Evolutionary conservation across 805 yeast genomes (phyloP), one percentile per base, ranked within the genome.

Genomic region (Saturnispora mendoncae): DNA sequence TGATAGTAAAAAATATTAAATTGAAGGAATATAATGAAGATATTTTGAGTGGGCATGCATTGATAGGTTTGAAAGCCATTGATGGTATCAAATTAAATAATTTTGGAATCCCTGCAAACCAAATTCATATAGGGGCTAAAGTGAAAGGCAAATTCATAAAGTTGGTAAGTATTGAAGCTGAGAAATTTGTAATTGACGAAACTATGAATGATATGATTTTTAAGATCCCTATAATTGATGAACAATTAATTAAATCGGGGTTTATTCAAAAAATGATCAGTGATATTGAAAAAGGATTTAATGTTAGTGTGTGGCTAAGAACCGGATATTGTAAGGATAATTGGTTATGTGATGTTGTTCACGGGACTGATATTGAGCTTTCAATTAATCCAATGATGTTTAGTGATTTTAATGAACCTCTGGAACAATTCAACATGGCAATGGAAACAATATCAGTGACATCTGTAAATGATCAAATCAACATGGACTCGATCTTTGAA

Each of bases 271-370:
- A n/a, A 4, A 4, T 41, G 3, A 24, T 41, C 10, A 32, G 35
- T 30, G 29, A 26, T 12, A 13, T 34, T 9, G 18, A 19, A 15
- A 23, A 25, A 4, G 38, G 36, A 13, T 13, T 27, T 15, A 21
- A 21, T 9, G 17, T 27, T 12, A 21, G 20, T 12, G n/a, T 39
- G 20, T 39, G 42, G 42, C 12, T 39, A 14, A 39, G 23, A 33
- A 15, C 38, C 20, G 42, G 42, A n/a, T 27, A 33, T 27, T 39
- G 42, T 21, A 33, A 33, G 8, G 25, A 39, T 14, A 39, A 36
- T 20, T 39, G 42, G 42, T 5, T 33, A 13, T 39, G 42, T 27
- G 33, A 33, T 27, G n/a, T 33, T 3, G 8, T 39, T 19, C 19
- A 39, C n/a, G 37, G 38, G 4, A 27, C 27, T 9, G 37, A 39